A percentile compares a stretch with the other conserved stretches of the same genome.
Evolutionary conservation across 2,329 filamentous ascomycete genomes (phyloP).

Genomic region (Ceratocystis colombiana): DNA sequence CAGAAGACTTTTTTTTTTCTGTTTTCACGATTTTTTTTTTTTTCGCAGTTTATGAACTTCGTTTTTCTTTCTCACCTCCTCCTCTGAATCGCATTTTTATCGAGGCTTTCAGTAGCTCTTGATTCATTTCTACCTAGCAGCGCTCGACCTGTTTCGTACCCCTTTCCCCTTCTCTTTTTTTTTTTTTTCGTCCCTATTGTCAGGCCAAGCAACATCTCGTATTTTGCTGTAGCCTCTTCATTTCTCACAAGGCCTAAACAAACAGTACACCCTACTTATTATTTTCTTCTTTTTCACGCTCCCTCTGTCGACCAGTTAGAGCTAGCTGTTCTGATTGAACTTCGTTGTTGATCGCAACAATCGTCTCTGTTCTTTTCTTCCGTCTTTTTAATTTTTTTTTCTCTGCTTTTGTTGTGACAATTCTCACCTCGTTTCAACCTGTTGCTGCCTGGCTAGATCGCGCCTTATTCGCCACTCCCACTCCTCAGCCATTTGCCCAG

Average conservation of each 20-base stretch:
- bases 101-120: slow-evolving; percentile 26
- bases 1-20: slow-evolving; percentile 6
- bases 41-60: slow-evolving; percentile 14
- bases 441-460: slow-evolving; percentile 21
- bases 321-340: slow-evolving; percentile 1
- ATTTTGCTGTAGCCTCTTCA: slow-evolving; percentile 22
- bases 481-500: slow-evolving; percentile 14
- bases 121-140: slow-evolving; percentile 16
- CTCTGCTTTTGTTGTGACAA: slow-evolving; percentile 12
- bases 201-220: slow-evolving; percentile 16
- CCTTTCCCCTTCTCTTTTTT: slow-evolving; percentile 6
- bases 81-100: slow-evolving; percentile 9
- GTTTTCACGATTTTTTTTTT: slow-evolving; percentile 1
- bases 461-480: slow-evolving; percentile 23
- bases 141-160: slow-evolving; percentile 17
- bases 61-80: slow-evolving; percentile 13
- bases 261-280: slow-evolving; percentile 9
- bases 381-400: slow-evolving; percentile 9
- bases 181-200: slow-evolving; percentile 2
- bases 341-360: slow-evolving; percentile 5
- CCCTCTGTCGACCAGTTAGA: slow-evolving; percentile 13
- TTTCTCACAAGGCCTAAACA: slow-evolving; percentile 16
- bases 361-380: slow-evolving; percentile 16
- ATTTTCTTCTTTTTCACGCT: slow-evolving; percentile 12
- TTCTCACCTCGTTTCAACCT: neutral